Evolutionary conservation across 2,329 filamentous ascomycete genomes (phyloP), one percentile per base, ranked within the genome.

Genomic region (Cryphonectria radicalis): DNA sequence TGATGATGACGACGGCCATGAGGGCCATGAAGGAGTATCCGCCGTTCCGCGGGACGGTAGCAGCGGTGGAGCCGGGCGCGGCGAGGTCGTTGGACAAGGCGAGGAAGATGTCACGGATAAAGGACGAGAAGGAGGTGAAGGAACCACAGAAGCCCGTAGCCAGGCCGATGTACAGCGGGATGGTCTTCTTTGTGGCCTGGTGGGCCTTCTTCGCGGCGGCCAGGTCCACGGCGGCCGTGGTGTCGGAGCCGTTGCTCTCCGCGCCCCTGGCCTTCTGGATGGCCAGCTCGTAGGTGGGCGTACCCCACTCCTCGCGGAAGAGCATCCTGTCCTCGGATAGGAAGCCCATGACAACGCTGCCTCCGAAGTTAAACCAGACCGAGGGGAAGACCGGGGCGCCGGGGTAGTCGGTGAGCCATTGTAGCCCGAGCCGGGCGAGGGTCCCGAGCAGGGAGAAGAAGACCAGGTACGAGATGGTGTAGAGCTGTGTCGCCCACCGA

Each of bases 381-480:
- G 92, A 90, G 66, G 89, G 87, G 69, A 93, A 95, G 32, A 96
- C 84, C 0, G 94, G 94, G 0, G 92, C 89, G 32, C 91, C 92
- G 1, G 92, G 90, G 79, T 97, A 98, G 70, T 86, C 89, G 0
- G 94, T 96, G 67, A 98, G 82, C 63, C 91, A 91, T 77, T 94
- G 89, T 10, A 97, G 82, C 4, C 94, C 95, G 0, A 98, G 83
- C 14, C 95, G 89, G 0, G 94, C 93, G 37, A 98, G 87, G 0
- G 94, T 96, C 50, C 95, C 95, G 55, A 95, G 81, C 25, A 98
- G 87, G 25, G 95, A 90, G 81, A 97, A 98, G 77, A 98, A 86
- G 71, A 97, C 85, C 35, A 98, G 88, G 80, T 97, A 93, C 0
- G 93, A 94, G 72, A 94, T 78, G 1, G 91, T 94, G 81, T 94